These are phyloP conservation scores for Talaromyces sp. DNA, from an alignment of 2,329 filamentous ascomycete genomes.

Conservation along the genomic window DNA sequence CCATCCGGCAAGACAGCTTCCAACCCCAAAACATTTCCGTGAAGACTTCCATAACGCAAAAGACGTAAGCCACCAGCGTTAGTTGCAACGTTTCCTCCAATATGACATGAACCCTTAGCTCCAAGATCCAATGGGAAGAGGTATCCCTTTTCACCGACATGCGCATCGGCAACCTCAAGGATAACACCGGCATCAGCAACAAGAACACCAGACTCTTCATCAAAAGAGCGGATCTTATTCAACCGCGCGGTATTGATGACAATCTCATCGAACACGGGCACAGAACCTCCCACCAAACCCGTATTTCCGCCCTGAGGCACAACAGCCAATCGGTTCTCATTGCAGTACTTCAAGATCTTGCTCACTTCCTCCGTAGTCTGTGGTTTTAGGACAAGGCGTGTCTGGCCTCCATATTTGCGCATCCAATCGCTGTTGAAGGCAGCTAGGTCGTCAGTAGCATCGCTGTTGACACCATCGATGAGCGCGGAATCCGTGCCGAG, in stretches of 20 bases:
- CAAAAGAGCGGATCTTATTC: slow-evolving; percentile 87
- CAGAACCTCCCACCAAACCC: slow-evolving; percentile 88
- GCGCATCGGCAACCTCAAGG: slow-evolving; percentile 82
- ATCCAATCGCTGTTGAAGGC: slow-evolving; percentile 98
- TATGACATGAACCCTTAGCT: slow-evolving; percentile 93
- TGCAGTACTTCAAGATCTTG: slow-evolving; percentile 90
- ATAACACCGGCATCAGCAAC: slow-evolving; percentile 90
- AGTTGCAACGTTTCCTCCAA: slow-evolving; percentile 92
- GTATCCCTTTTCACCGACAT: slow-evolving; percentile 75
- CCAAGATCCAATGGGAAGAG: slow-evolving; percentile 97
- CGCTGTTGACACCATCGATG: slow-evolving; percentile 74
- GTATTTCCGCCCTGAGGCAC: slow-evolving; percentile 98
- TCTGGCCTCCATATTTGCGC: slow-evolving; percentile 94
- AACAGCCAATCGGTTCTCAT: slow-evolving; percentile 84
- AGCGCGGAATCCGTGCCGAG: slow-evolving; percentile 75
- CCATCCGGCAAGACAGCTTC: slow-evolving; percentile 93
- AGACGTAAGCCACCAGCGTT: slow-evolving; percentile 91
- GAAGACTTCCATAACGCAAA: slow-evolving; percentile 87
- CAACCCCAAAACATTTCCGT: slow-evolving; percentile 86
- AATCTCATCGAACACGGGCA: slow-evolving; percentile 98
- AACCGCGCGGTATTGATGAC: slow-evolving; percentile 86
- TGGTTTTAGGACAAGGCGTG: slow-evolving; percentile 81
- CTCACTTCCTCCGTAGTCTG: slow-evolving; percentile 82
- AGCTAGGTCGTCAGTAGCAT: slow-evolving; percentile 76
- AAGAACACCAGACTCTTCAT: slow-evolving; percentile 85